A percentile compares a stretch with the other conserved stretches of the same genome.
These are phyloP conservation scores for Anacardium occidentale DNA, from an alignment of 345 rosid species.

Conservation along the genomic window DNA sequence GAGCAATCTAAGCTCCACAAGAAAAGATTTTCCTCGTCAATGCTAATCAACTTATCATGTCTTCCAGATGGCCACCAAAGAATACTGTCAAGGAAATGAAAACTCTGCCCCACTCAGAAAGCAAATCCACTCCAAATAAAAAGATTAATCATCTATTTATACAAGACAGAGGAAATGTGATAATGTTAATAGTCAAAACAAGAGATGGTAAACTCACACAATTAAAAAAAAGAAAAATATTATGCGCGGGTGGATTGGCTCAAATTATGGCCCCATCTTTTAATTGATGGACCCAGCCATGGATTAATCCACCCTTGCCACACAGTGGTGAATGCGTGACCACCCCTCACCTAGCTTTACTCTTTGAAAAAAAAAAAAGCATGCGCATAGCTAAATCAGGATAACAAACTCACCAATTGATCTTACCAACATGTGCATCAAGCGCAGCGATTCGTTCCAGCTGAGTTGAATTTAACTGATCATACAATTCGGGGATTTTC, in stretches of 20 bases:
- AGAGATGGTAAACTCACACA: background rate
- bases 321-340: too few relatives aligned
- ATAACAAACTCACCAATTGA: conserved; percentile 64
- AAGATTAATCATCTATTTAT: too few relatives aligned
- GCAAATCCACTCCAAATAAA: background rate
- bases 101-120: conserved; percentile 4
- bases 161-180: background rate
- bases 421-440: conserved; percentile 75
- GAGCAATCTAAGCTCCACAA: conserved; percentile 83
- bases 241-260: too few relatives aligned
- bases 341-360: too few relatives aligned
- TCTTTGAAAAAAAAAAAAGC: too few relatives aligned
- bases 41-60: conserved; percentile 79
- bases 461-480: conserved; percentile 81
- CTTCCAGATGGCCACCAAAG: conserved; percentile 92
- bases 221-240: too few relatives aligned
- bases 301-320: too few relatives aligned
- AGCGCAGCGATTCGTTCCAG: conserved; percentile 78
- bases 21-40: conserved; percentile 70
- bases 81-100: conserved; percentile 36
- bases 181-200: background rate
- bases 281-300: too few relatives aligned
- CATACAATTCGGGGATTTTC: conserved; percentile 96
- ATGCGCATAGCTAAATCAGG: background rate
- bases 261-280: too few relatives aligned